These are phyloP conservation scores for Selaginella tamariscina DNA, from an alignment of 75 land plant species.

Conservation along the genomic window DNA sequence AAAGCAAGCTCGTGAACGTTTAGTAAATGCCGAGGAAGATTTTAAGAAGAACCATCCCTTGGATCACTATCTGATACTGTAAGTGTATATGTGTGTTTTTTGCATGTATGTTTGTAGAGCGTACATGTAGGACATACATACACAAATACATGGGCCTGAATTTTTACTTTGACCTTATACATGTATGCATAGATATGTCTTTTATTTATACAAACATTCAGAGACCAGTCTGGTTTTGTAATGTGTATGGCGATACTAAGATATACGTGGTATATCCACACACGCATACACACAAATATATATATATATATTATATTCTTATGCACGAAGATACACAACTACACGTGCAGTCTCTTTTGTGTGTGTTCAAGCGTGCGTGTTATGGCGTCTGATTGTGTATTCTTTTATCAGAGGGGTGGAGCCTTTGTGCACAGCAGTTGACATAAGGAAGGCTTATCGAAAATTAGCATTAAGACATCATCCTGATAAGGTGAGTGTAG, in stretches of 20 bases:
- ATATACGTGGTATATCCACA: no score
- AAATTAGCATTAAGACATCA: slow-evolving; percentile 93
- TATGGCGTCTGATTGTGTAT: not conserved
- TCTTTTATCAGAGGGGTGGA: slow-evolving; percentile 84
- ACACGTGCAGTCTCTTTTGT: not conserved
- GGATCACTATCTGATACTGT: slow-evolving; percentile 78
- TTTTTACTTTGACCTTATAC: not conserved
- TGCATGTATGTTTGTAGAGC: not conserved
- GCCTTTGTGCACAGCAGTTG: slow-evolving; percentile 43
- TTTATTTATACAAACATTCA: no score
- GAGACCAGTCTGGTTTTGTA: no score
- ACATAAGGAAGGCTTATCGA: slow-evolving; percentile 82
- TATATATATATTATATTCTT: no score
- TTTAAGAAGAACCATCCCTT: slow-evolving; percentile 50
- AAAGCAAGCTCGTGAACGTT: slow-evolving; percentile 42
- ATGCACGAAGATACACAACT: no score
- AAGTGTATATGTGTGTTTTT: slow-evolving; percentile 20
- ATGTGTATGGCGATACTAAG: no score
- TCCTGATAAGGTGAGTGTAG: slow-evolving; percentile 87
- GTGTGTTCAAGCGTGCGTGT: not conserved
- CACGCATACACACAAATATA: no score
- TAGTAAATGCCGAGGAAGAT: slow-evolving; percentile 56
- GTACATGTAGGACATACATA: not conserved
- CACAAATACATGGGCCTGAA: not conserved
- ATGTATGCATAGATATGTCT: not conserved